These are phyloP conservation scores for Taiozyma sp. DNA, from an alignment of 1,139 yeast species.

Conservation along the genomic window DNA sequence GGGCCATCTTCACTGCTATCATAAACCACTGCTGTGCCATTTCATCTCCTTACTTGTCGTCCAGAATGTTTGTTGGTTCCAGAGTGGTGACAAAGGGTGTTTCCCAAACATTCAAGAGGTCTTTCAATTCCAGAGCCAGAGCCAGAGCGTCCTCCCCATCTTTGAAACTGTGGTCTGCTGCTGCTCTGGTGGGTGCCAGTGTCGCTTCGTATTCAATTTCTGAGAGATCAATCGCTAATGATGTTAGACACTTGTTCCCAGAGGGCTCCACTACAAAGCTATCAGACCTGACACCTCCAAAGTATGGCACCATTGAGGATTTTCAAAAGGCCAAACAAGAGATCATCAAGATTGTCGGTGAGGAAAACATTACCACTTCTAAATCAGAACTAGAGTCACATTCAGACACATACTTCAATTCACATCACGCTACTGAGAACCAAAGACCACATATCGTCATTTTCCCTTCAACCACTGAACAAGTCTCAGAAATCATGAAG, in stretches of 20 bases:
- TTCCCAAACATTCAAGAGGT: neutral
- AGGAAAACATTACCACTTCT: conserved; percentile 32
- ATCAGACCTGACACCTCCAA: conserved; percentile 29
- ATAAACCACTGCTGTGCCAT: neutral
- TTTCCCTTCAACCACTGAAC: conserved; percentile 63
- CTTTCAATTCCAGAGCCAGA: neutral
- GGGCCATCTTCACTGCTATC: neutral
- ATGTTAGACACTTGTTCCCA: conserved; percentile 5
- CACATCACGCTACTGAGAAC: conserved; percentile 52
- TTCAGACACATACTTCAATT: conserved; percentile 58
- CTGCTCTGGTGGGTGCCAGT: neutral
- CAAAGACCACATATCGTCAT: conserved; percentile 53
- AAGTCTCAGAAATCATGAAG: conserved; percentile 60
- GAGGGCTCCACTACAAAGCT: conserved; percentile 32
- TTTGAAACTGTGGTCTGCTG: neutral
- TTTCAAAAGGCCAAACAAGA: conserved; percentile 41
- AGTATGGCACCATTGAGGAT: conserved; percentile 39
- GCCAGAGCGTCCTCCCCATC: neutral
- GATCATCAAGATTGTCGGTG: conserved; percentile 35
- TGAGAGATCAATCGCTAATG: conserved; percentile 4
- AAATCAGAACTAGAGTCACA: conserved; percentile 39
- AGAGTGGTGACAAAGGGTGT: neutral
- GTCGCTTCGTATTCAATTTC: conserved; percentile 1
- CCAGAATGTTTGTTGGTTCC: neutral
- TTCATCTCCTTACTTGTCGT: neutral